Percentiles rank a stretch among this genome's conserved stretches.
Conservation (phyloP, 2,329 filamentous ascomycete species). For the Corniculantispora saksenae region DNA sequence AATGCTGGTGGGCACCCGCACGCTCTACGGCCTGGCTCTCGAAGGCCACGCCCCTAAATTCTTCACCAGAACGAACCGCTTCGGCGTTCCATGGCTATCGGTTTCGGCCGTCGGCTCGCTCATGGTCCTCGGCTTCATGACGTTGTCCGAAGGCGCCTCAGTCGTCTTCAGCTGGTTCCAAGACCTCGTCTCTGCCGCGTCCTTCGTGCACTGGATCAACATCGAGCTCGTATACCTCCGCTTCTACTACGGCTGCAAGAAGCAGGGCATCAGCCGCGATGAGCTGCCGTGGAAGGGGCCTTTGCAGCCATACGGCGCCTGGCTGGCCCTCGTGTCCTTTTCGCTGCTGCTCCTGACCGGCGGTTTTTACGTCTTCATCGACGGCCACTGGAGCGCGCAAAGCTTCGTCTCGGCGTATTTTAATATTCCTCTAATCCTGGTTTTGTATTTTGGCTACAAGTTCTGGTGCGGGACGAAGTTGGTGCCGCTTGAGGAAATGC, state of each 20-base stretch:
- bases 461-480: constrained; percentile 29
- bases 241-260: constrained; percentile 52
- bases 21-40: constrained; percentile 62
- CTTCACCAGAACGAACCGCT: constrained; percentile 57
- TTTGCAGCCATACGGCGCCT: constrained; percentile 61
- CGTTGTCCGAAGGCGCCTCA: constrained; percentile 57
- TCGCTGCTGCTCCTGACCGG: constrained; percentile 63
- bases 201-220: constrained; percentile 55
- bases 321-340: constrained; percentile 55
- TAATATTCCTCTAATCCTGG: constrained; percentile 56
- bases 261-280: constrained; percentile 47
- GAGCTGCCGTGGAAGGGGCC: constrained; percentile 48
- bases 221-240: constrained; percentile 53
- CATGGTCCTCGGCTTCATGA: constrained; percentile 65
- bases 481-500: constrained; percentile 23
- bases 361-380: constrained; percentile 70
- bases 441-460: constrained; percentile 59
- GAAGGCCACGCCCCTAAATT: constrained; percentile 61
- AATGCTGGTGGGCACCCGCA: constrained; percentile 50
- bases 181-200: constrained; percentile 59
- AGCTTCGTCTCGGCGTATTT: constrained; percentile 63
- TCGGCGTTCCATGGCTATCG: constrained; percentile 54
- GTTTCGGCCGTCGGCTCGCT: constrained; percentile 52
- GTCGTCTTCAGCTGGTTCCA: constrained; percentile 66
- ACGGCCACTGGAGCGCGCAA: constrained; percentile 57